phyloP scores from a whole-genome alignment of 1,284 basidiomycete genomes.

The Trametes versicolor region DNA sequence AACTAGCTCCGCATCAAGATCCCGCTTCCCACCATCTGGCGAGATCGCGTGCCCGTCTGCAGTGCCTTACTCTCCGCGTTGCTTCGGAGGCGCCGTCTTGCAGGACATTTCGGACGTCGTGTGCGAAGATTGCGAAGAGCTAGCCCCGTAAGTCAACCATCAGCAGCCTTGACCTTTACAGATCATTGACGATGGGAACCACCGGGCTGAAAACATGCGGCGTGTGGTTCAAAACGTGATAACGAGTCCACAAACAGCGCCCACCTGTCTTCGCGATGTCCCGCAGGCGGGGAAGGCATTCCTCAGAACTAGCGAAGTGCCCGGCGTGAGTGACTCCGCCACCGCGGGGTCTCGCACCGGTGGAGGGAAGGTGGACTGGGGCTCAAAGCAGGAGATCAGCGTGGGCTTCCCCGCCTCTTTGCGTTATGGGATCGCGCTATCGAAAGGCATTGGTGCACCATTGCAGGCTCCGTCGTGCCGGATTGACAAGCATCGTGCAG shows the following conservation, averaged over 20 bases:
- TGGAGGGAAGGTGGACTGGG: not conserved
- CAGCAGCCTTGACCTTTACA: not conserved
- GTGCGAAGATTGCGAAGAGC: constrained; percentile 1
- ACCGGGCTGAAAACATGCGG: constrained; percentile 1
- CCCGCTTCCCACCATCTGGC: constrained; percentile 4
- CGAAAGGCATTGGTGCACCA: not conserved
- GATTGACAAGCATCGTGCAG: not conserved
- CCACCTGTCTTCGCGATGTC: not conserved
- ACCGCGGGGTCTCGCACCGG: constrained; percentile 1
- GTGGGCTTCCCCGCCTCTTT: not conserved
- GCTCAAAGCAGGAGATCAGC: not conserved
- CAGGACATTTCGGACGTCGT: not conserved
- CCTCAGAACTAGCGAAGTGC: not conserved
- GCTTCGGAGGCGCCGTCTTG: not conserved
- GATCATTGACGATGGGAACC: not conserved
- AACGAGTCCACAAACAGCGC: constrained; percentile 16
- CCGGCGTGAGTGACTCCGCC: constrained; percentile 9
- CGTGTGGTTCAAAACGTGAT: constrained; percentile 14
- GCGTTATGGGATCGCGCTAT: not conserved
- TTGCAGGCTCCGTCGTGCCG: not conserved
- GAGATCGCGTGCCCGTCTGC: constrained; percentile 1
- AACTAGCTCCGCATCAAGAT: constrained; percentile 16
- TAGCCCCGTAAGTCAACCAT: constrained; percentile 1
- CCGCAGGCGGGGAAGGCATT: not conserved
- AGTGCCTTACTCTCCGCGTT: not conserved